These are phyloP conservation scores for Mycena kentingensis DNA, from an alignment of 768 basidiomycete species.

Conservation along the genomic window DNA sequence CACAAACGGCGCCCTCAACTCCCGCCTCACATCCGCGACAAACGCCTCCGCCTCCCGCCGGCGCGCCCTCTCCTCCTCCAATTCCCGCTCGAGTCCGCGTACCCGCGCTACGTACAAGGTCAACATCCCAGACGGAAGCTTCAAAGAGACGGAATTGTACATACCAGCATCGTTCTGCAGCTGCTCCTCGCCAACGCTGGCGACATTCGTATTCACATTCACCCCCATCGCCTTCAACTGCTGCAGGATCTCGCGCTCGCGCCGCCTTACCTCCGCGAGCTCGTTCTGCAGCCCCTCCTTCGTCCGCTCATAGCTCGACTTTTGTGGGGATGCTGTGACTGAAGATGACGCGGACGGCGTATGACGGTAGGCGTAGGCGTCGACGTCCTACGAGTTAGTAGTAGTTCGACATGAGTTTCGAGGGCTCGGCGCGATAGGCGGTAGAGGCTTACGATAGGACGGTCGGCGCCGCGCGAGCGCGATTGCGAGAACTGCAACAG, in stretches of 20 bases:
- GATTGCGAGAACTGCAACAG: too few species aligned
- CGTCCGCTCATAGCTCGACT: not conserved
- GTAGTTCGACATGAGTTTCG: too few species aligned
- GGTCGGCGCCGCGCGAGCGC: too few species aligned
- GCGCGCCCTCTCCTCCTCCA: slow-evolving; percentile 8
- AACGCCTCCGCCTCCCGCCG: slow-evolving; percentile 31
- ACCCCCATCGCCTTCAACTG: slow-evolving; percentile 21
- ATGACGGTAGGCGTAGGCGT: too few species aligned
- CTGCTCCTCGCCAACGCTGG: not conserved
- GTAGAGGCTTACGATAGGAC: too few species aligned
- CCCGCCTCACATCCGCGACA: slow-evolving; percentile 35
- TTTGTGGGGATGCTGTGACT: too few species aligned
- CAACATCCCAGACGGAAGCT: not conserved
- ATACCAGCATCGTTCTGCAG: slow-evolving; percentile 4
- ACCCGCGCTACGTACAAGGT: slow-evolving; percentile 1
- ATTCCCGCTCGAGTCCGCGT: slow-evolving; percentile 8
- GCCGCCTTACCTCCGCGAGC: slow-evolving; percentile 30
- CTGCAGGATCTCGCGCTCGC: slow-evolving; percentile 27
- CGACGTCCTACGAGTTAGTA: too few species aligned
- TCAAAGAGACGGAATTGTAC: not conserved
- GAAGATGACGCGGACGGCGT: too few species aligned
- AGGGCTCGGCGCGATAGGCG: too few species aligned
- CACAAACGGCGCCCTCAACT: slow-evolving; percentile 38
- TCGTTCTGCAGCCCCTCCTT: slow-evolving; percentile 24
- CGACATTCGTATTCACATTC: not conserved